Evolutionary conservation across 306 rosid genomes (phyloP).

Genomic region (Quercus robur): DNA sequence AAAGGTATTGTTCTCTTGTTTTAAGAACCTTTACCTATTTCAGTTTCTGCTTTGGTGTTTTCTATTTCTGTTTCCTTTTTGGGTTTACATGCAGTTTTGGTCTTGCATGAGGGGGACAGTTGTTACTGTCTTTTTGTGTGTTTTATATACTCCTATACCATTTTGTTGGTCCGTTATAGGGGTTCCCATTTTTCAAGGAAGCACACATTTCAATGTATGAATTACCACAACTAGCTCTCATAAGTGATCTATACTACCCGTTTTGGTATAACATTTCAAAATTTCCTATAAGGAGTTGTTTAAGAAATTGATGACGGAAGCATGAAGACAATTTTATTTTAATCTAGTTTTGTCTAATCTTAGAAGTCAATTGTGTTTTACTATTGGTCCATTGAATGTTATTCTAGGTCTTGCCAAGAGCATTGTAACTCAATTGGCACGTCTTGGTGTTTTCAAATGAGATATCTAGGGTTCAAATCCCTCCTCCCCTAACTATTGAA

Average conservation of each 20-base stretch:
- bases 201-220: not conserved
- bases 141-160: not conserved
- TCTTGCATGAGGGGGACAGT: not conserved
- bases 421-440: no score
- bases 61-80: not conserved
- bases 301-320: not conserved
- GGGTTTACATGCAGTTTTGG: not conserved
- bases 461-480: no score
- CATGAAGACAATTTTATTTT: no score
- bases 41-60: not conserved
- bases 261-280: not conserved
- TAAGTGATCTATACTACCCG: not conserved
- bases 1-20: not conserved
- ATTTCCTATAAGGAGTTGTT: not conserved
- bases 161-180: not conserved
- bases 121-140: not conserved
- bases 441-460: no score
- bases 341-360: no score
- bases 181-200: not conserved
- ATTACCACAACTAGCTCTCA: not conserved
- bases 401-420: no score
- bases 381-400: no score
- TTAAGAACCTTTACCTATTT: not conserved
- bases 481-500: no score
- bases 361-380: no score